Base-by-base conservation (phyloP, 2,329 filamentous ascomycete genomes). In the Stachybotrys chlorohalonatus region DNA sequence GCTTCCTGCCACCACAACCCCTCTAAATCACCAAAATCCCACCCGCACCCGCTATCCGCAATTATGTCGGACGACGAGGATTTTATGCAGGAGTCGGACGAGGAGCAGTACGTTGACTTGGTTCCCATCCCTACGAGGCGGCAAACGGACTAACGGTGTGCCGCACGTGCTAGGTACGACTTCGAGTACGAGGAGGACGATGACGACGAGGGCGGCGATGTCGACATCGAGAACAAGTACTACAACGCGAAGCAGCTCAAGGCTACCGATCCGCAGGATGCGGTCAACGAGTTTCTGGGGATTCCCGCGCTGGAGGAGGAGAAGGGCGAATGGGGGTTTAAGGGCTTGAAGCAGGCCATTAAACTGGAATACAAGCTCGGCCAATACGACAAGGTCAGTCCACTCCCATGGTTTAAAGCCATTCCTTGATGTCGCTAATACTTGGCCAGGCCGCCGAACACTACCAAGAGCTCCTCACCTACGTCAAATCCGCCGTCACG, bases 211-310 rank as follows among this genome's bases (percentile, higher is more conserved):
- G 84, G 82, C 36, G 91, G 86, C 55, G 90, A 96, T 69, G 89
- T 96, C 64, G 91, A 93, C 62, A 95, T 97, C 69, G 94, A 99
- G 71, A 99, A 99, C 78, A 96, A 96, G 75, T 99, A 99, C 78
- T 99, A 97, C 80, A 97, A 96, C 73, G 94, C 94, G 48, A 99
- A 99, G 74, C 93, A 97, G 75, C 85, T 95, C 68, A 99, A 97
- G 77, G 78, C 79, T 48, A 86, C 86, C 58, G 90, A 92, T 55
- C 91, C 93, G 1, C 84, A 94, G 65, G 90, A 90, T 62, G 94
- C 94, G 2, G 88, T 99, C 54, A 84, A 86, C 42, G 93, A 97
- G 69, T 99, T 99, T 65, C 75, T 97, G n/a, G 88, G 84, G 36
- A 87, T 99, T 59, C 91, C 90, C 6, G 78, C 82, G 13, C 71